These are phyloP conservation scores for Psilocybe cubensis DNA, from an alignment of 768 basidiomycete species.

Conservation along the genomic window DNA sequence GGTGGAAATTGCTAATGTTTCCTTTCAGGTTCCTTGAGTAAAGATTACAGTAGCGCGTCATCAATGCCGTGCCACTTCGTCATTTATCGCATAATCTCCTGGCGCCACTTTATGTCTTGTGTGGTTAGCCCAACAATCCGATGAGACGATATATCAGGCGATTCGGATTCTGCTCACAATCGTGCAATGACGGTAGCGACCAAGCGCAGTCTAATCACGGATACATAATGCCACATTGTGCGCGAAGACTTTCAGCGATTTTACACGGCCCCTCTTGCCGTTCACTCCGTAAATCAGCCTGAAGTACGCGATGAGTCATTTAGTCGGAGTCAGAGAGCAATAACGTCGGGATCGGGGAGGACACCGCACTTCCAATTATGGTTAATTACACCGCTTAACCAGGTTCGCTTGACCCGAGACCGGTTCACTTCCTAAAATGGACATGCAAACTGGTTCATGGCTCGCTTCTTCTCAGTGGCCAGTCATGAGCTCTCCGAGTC, in stretches of 20 bases:
- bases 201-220: too few relatives aligned
- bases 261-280: too few relatives aligned
- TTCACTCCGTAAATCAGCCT: too few relatives aligned
- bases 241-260: too few relatives aligned
- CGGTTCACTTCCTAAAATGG: conserved; percentile 1
- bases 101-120: background rate
- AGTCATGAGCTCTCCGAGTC: background rate
- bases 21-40: too few relatives aligned
- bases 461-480: background rate
- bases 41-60: background rate
- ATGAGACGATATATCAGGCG: background rate
- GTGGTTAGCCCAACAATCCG: background rate
- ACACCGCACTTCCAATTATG: conserved; percentile 4
- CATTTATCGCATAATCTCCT: background rate
- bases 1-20: too few relatives aligned
- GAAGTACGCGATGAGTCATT: background rate
- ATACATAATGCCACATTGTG: background rate
- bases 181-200: too few relatives aligned
- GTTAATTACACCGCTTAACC: conserved; percentile 2
- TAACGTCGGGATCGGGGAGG: conserved; percentile 2
- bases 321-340: background rate
- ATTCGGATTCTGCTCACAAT: background rate
- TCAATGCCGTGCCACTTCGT: background rate
- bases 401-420: background rate
- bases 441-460: conserved; percentile 1